Evolutionary conservation across 257 asterid genomes (phyloP).

Genomic region (Capsicum rhomboideum): DNA sequence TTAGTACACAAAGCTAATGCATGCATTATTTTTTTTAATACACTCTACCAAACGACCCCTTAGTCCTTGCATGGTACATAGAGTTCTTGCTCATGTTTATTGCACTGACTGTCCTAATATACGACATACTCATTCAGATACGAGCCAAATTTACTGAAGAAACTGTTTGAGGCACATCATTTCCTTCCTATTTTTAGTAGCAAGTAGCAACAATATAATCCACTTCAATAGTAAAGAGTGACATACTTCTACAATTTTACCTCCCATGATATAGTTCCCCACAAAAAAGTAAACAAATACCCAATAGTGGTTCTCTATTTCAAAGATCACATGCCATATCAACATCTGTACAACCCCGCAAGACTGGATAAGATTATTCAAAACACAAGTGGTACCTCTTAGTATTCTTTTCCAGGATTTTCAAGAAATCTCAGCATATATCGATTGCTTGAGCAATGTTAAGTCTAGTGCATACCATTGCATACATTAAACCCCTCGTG

Average conservation of each 20-base stretch:
- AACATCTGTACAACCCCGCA: neutral
- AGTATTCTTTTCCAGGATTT: neutral
- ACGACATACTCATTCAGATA: neutral
- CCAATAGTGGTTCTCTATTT: neutral
- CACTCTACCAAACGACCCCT: no score
- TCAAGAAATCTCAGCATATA: neutral
- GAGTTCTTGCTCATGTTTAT: neutral
- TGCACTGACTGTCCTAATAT: neutral
- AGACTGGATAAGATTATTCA: neutral
- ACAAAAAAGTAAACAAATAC: neutral
- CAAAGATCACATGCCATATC: neutral
- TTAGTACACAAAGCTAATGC: no score
- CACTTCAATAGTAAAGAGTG: neutral
- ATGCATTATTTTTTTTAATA: no score
- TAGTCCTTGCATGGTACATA: neutral
- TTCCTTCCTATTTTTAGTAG: neutral
- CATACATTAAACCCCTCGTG: neutral
- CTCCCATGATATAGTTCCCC: neutral
- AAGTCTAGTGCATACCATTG: neutral
- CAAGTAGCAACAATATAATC: neutral
- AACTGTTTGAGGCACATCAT: neutral
- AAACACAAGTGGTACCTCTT: neutral
- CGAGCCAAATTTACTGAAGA: neutral
- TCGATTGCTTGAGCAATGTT: neutral
- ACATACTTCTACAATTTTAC: neutral